Evolutionary conservation across 139 green algal genomes (phyloP).

Genomic region (Chlamydomonas asymmetrica): DNA sequence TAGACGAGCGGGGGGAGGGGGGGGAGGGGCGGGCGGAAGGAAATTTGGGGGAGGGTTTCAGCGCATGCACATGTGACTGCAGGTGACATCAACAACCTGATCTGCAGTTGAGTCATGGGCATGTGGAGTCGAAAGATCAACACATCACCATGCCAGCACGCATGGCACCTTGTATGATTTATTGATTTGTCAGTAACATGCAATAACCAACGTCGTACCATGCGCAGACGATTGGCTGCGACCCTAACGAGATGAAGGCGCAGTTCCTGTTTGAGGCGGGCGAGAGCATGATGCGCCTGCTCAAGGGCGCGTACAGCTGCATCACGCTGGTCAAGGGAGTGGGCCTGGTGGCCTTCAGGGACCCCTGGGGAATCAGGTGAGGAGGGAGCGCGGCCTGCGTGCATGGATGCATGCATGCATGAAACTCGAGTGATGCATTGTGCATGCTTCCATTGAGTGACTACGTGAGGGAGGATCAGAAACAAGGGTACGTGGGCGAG

Average conservation of each 20-base stretch:
- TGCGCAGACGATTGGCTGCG: constrained; percentile 50
- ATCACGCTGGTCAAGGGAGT: constrained; percentile 91
- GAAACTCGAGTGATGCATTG: too few species aligned
- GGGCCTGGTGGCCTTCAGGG: constrained; percentile 94
- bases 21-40: background rate
- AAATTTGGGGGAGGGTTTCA: background rate
- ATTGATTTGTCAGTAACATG: background rate
- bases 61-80: too few species aligned
- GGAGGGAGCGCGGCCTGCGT: background rate
- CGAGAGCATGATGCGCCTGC: constrained; percentile 72
- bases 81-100: too few species aligned
- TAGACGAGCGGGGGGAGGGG: background rate
- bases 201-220: too few species aligned
- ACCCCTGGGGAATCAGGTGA: constrained; percentile 94
- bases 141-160: background rate
- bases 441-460: too few species aligned
- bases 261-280: constrained; percentile 91
- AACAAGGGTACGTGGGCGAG: too few species aligned
- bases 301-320: constrained; percentile 92
- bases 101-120: background rate
- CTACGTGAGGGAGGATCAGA: too few species aligned
- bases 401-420: too few species aligned
- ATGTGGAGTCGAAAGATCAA: too few species aligned
- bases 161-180: background rate
- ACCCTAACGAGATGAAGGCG: constrained; percentile 79